Conservation (phyloP, 129 eudicot species). For the Escallonia rubra region DNA sequence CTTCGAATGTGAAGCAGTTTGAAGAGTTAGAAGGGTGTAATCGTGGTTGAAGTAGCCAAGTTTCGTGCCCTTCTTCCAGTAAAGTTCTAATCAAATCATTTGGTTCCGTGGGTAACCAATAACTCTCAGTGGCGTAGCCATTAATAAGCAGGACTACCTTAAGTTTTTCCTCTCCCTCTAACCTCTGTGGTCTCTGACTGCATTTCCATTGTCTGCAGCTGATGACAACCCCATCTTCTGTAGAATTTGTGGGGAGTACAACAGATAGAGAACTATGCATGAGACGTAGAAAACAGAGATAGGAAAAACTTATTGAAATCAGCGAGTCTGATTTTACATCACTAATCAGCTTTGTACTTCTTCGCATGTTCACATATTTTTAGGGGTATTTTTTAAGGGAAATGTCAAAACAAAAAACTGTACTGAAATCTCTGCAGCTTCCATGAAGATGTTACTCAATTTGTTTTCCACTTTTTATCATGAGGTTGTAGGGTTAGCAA, state of each 20-base stretch:
- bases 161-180: slow-evolving; percentile 1
- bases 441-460: too few species aligned
- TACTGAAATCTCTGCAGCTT: too few species aligned
- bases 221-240: slow-evolving; percentile 30
- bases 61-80: slow-evolving; percentile 34
- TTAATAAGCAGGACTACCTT: slow-evolving; percentile 41
- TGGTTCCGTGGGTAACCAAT: slow-evolving; percentile 40
- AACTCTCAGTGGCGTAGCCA: slow-evolving; percentile 44
- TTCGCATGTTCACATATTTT: too few species aligned
- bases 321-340: too few species aligned
- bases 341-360: too few species aligned
- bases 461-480: too few species aligned
- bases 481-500: too few species aligned
- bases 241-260: not conserved
- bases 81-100: slow-evolving; percentile 46
- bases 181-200: slow-evolving; percentile 5
- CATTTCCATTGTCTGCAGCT: slow-evolving; percentile 43
- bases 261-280: too few species aligned
- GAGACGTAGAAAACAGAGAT: too few species aligned
- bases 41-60: slow-evolving; percentile 44
- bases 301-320: too few species aligned
- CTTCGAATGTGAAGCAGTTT: slow-evolving; percentile 35
- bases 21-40: slow-evolving; percentile 31
- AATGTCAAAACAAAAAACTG: too few species aligned
- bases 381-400: too few species aligned